phyloP scores from a whole-genome alignment of 768 basidiomycete species.

The Suillus fuscotomentosus region DNA sequence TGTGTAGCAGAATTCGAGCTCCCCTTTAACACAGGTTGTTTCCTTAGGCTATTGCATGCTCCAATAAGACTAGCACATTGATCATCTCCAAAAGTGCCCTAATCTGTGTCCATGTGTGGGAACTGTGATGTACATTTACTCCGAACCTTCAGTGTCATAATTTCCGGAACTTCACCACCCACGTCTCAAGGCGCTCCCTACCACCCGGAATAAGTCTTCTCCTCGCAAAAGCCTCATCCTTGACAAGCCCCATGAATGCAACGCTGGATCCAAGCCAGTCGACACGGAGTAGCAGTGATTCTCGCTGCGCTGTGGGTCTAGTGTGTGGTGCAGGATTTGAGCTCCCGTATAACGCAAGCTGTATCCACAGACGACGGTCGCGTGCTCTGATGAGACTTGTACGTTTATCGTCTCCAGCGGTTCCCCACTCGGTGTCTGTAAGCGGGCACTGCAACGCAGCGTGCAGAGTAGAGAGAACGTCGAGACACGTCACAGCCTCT shows the following conservation, averaged over 20 bases:
- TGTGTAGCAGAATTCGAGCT: background rate
- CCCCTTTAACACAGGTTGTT: background rate
- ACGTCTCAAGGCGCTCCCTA: background rate
- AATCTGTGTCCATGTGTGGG: background rate
- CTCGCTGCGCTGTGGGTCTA: background rate
- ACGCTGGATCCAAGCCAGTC: slow-evolving; percentile 10
- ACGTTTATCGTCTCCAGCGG: background rate
- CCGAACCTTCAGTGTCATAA: background rate
- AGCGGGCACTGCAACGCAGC: slow-evolving; percentile 5
- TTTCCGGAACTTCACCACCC: too few relatives aligned
- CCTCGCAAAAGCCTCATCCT: slow-evolving; percentile 2
- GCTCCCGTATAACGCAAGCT: background rate
- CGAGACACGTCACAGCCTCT: slow-evolving; percentile 5
- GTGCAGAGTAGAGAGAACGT: slow-evolving; percentile 1
- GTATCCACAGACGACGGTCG: background rate
- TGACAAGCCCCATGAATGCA: slow-evolving; percentile 6
- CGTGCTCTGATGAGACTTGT: slow-evolving; percentile 3
- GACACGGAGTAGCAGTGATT: slow-evolving; percentile 4
- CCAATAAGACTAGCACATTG: slow-evolving; percentile 1
- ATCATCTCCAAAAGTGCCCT: slow-evolving; percentile 1
- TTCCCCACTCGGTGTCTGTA: slow-evolving; percentile 5
- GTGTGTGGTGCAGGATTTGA: background rate
- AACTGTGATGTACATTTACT: background rate
- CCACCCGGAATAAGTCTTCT: slow-evolving; percentile 4
- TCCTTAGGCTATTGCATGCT: background rate